These are phyloP conservation scores for Colletotrichum sp. DNA, from an alignment of 2,329 filamentous ascomycete species.

Conservation along the genomic window DNA sequence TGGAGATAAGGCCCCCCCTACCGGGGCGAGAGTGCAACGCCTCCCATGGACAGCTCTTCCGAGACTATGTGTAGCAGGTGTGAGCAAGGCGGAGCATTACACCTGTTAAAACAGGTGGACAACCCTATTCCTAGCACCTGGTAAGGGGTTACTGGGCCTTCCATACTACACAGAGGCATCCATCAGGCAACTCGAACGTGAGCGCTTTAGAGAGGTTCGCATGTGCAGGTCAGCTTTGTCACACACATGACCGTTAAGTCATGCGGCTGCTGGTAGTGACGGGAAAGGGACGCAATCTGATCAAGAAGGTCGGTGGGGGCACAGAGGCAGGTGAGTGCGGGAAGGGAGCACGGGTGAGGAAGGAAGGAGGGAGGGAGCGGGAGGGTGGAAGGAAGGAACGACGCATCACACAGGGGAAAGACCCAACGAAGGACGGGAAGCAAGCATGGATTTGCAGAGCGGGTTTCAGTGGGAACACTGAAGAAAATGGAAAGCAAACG, in stretches of 20 bases:
- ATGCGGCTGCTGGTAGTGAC: not conserved
- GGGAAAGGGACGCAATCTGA: fast-evolving
- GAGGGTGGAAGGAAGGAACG: not conserved
- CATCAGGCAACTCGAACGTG: not conserved
- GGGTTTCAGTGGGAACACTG: no score
- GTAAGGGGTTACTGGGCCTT: not conserved
- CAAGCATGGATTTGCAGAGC: no score
- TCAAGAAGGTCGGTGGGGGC: not conserved
- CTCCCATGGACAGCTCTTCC: not conserved
- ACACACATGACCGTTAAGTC: not conserved
- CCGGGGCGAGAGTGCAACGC: not conserved
- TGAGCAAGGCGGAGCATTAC: not conserved
- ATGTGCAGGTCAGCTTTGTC: not conserved
- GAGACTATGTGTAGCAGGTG: not conserved
- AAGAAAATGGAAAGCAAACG: not conserved
- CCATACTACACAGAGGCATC: not conserved
- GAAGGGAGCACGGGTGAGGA: not conserved
- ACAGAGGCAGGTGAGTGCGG: not conserved
- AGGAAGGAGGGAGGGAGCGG: not conserved
- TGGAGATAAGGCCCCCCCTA: not conserved
- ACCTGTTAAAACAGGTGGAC: not conserved
- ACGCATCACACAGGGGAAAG: not conserved
- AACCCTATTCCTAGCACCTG: not conserved
- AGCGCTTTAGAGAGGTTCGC: not conserved
- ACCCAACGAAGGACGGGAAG: no score